Conservation (phyloP, 2,329 filamentous ascomycete genomes). For the Trichoderma lentiforme region DNA sequence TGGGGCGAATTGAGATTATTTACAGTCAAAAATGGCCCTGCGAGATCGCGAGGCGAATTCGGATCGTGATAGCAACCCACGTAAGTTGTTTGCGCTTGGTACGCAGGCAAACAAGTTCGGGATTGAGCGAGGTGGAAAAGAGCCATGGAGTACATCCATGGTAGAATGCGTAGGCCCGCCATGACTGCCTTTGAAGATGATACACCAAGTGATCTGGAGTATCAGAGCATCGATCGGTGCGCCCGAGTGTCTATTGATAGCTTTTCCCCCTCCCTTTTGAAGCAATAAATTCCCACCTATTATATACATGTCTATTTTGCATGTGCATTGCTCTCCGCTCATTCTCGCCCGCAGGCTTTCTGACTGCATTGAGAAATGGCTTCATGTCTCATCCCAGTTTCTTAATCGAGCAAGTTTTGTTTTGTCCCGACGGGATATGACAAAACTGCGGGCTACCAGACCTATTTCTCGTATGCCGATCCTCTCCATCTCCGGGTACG, state of each 20-base stretch:
- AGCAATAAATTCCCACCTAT: not conserved
- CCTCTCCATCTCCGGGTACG: not conserved
- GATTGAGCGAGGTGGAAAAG: constrained; percentile 13
- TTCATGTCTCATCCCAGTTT: not conserved
- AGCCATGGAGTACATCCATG: constrained; percentile 15
- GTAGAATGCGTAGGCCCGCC: constrained; percentile 2
- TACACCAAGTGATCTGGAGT: not conserved
- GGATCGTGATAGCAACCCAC: constrained; percentile 20
- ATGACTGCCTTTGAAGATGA: constrained; percentile 1
- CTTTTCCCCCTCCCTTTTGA: not conserved
- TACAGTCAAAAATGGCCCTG: constrained; percentile 16
- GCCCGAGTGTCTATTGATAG: not conserved
- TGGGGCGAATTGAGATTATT: constrained; percentile 18
- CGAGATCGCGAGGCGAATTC: constrained; percentile 19
- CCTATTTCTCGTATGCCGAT: not conserved
- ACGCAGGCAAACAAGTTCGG: constrained; percentile 18
- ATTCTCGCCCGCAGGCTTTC: not conserved
- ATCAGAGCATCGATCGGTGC: not conserved
- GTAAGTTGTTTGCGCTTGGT: constrained; percentile 13
- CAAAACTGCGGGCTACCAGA: not conserved
- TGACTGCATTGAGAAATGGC: not conserved
- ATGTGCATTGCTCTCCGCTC: not conserved
- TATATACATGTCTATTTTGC: not conserved
- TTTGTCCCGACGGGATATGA: constrained; percentile 9
- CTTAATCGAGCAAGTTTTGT: not conserved